These are phyloP conservation scores for Epichloe gansuensis DNA, from an alignment of 2,329 filamentous ascomycete species.

Conservation along the genomic window DNA sequence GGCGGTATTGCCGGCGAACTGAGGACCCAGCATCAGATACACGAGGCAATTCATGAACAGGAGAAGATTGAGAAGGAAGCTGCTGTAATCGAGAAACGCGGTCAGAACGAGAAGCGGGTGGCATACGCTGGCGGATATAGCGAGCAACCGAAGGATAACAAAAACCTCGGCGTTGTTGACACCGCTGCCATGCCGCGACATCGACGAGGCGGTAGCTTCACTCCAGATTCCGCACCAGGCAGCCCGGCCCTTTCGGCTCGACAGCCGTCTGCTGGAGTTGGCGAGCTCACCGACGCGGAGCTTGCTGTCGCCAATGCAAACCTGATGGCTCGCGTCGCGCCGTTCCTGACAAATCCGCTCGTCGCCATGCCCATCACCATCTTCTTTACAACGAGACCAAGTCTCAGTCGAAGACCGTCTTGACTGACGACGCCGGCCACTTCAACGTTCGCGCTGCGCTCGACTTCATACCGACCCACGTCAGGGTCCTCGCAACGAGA, in stretches of 20 bases:
- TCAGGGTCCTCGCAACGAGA: slow-evolving; percentile 75
- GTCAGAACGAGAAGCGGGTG: slow-evolving; percentile 57
- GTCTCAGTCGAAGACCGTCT: slow-evolving; percentile 73
- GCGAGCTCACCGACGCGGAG: slow-evolving; percentile 64
- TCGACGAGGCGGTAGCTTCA: slow-evolving; percentile 20
- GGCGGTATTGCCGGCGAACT: slow-evolving; percentile 7
- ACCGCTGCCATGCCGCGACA: slow-evolving; percentile 15
- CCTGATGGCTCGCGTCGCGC: slow-evolving; percentile 74
- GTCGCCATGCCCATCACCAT: slow-evolving; percentile 70
- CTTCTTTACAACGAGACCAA: slow-evolving; percentile 80
- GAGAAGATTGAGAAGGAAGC: slow-evolving; percentile 65
- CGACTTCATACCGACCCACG: slow-evolving; percentile 82
- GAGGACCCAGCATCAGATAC: slow-evolving; percentile 15
- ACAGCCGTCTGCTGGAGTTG: slow-evolving; percentile 23
- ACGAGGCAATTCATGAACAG: slow-evolving; percentile 40
- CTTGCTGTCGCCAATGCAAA: slow-evolving; percentile 71
- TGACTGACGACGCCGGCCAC: slow-evolving; percentile 81
- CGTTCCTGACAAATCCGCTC: slow-evolving; percentile 79
- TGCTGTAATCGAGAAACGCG: slow-evolving; percentile 60
- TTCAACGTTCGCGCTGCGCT: slow-evolving; percentile 71
- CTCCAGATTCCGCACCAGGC: slow-evolving; percentile 27
- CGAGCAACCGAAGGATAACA: slow-evolving; percentile 44
- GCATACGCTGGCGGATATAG: slow-evolving; percentile 65
- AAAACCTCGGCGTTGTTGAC: slow-evolving; percentile 15
- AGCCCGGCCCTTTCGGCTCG: slow-evolving; percentile 31